Conservation (phyloP, 768 basidiomycete genomes). For the Naganishia antarctica region DNA sequence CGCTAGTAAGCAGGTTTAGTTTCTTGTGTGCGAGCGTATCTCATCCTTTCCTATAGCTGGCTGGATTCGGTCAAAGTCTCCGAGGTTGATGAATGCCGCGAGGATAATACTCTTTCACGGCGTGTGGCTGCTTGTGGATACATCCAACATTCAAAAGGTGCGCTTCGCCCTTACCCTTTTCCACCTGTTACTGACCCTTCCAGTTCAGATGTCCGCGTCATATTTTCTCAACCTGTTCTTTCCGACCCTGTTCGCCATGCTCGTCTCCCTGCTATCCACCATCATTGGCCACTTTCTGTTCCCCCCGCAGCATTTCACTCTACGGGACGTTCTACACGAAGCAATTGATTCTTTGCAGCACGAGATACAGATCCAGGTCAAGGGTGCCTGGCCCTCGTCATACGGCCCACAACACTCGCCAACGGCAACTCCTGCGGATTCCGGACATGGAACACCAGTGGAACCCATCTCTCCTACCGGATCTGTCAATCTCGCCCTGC, state of each 20-base stretch:
- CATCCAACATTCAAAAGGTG: slow-evolving; percentile 18
- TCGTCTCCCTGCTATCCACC: slow-evolving; percentile 17
- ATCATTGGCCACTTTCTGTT: slow-evolving; percentile 18
- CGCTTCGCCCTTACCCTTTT: neutral
- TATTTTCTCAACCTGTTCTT: slow-evolving; percentile 27
- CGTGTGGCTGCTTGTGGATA: slow-evolving; percentile 19
- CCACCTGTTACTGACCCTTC: neutral
- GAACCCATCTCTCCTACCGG: neutral
- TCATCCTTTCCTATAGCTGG: slow-evolving; percentile 10
- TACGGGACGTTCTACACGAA: slow-evolving; percentile 19
- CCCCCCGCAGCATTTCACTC: neutral
- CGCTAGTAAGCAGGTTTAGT: neutral
- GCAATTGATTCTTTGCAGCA: slow-evolving; percentile 3
- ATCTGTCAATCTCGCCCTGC: slow-evolving; percentile 5
- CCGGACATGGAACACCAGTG: neutral
- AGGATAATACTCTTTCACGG: slow-evolving; percentile 26
- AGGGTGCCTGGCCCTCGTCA: neutral
- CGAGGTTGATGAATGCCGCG: slow-evolving; percentile 23
- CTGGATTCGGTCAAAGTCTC: slow-evolving; percentile 23
- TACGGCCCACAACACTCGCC: neutral
- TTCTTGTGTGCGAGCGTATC: neutral
- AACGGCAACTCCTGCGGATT: neutral
- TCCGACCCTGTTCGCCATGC: slow-evolving; percentile 25
- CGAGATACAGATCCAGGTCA: slow-evolving; percentile 10
- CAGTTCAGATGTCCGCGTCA: slow-evolving; percentile 10